Evolutionary conservation across 345 rosid species (phyloP), one percentile per base, ranked within the genome.

Genomic region (Camelina laxa): DNA sequence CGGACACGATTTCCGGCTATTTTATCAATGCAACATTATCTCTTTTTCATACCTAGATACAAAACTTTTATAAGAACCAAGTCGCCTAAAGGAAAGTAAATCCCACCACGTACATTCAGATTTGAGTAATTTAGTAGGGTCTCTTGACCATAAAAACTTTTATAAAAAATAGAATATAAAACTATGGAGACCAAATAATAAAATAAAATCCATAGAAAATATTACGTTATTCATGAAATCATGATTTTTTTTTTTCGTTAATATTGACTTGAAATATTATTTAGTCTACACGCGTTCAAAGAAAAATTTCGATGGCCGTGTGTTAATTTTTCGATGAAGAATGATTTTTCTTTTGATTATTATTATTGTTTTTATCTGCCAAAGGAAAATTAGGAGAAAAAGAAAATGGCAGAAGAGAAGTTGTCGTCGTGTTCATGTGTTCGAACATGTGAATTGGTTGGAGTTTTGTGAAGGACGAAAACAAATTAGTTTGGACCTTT

Each of bases 341-440:
- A 55, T 41, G 0, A 7, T 8, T 30, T 33, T 33, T 7, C 36
- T 30, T 56, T 6, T 2, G 12, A 4, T 44, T n/a, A 12, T 12
- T 9, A 14, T 47, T 27, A 9, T 56, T 42, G 5, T 15, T 4
- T 11, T 69, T 67, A 17, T 33, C 15, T 42, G 19, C 19, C 21
- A 7, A 22, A 15, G 11, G n/a, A 64, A 65, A 30, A 6, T 55
- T 33, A 27, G 15, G 14, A 12, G 33, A 59, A 35, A 35, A 36
- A 49, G 35, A 48, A 16, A 61, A 39, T 19, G 17, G 27, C 53
- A 56, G 42, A 41, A 53, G 30, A 73, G 22, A 50, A 44, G 33
- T 50, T 50, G 75, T 71, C 69, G 75, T 68, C 63, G 72, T 67
- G 58, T 57, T 41, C 59, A 67, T 59, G 53, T 66, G 53, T 51